A percentile compares a stretch with the other conserved stretches of the same genome.
Conservation (phyloP, 148 eudicot species). For the Silene uniflora region DNA sequence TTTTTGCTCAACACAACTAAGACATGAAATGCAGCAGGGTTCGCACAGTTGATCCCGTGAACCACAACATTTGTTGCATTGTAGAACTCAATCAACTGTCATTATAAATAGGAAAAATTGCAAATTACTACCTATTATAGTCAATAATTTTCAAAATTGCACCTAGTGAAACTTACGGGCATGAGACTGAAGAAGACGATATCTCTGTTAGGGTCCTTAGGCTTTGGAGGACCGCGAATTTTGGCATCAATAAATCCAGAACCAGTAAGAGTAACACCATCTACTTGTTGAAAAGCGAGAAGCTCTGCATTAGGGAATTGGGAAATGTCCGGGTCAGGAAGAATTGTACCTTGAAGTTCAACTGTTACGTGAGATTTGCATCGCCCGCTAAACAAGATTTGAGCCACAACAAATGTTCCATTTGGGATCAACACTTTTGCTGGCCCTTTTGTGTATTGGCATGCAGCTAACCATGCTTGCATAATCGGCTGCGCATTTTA, state of each 20-base stretch:
- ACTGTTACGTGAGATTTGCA: conserved; percentile 35
- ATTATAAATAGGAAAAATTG: too few relatives aligned
- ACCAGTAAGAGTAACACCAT: conserved; percentile 26
- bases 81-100: conserved; percentile 36
- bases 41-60: conserved; percentile 27
- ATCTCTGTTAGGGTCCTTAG: background rate
- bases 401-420: conserved; percentile 41
- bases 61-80: conserved; percentile 25
- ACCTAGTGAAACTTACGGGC: conserved; percentile 21
- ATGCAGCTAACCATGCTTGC: conserved; percentile 55
- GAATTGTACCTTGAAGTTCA: conserved; percentile 42
- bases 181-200: conserved; percentile 10
- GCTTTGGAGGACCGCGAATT: background rate
- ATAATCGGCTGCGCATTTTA: conserved; percentile 34
- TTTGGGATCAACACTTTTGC: conserved; percentile 44
- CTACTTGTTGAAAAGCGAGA: conserved; percentile 14
- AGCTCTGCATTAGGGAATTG: conserved; percentile 20
- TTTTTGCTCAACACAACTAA: conserved; percentile 29
- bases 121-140: too few relatives aligned
- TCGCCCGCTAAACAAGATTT: conserved; percentile 46
- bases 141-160: too few relatives aligned
- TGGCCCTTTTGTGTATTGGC: conserved; percentile 27
- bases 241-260: conserved; percentile 14
- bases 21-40: conserved; percentile 46
- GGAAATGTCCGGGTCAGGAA: conserved; percentile 19